These are phyloP conservation scores for Picochlorum costavermella DNA, from an alignment of 139 green algal species.

Conservation along the genomic window DNA sequence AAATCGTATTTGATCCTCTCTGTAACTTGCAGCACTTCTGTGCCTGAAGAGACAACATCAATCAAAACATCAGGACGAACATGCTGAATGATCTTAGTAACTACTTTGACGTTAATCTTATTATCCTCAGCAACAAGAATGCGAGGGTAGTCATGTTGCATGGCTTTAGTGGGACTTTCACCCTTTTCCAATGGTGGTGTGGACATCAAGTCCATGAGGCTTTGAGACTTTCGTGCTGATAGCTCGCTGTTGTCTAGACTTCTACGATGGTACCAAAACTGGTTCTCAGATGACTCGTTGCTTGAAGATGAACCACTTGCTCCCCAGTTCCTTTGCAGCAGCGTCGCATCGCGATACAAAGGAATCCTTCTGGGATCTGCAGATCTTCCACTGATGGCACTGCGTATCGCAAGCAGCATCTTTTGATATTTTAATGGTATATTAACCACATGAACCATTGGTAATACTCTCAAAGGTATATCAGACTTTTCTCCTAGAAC, in stretches of 20 bases:
- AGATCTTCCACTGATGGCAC: too few relatives aligned
- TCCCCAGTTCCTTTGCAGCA: too few relatives aligned
- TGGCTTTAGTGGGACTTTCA: neutral
- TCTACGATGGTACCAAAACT: neutral
- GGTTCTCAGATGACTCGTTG: neutral
- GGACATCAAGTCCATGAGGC: too few relatives aligned
- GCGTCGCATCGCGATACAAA: too few relatives aligned
- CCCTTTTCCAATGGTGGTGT: too few relatives aligned
- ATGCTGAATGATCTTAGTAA: conserved; percentile 39
- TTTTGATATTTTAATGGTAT: conserved; percentile 8
- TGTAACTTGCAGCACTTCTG: conserved; percentile 32
- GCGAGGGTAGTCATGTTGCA: conserved; percentile 17
- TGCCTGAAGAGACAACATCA: conserved; percentile 52
- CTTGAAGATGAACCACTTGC: too few relatives aligned
- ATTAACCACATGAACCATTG: conserved; percentile 22
- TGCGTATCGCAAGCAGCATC: neutral
- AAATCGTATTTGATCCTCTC: conserved; percentile 55
- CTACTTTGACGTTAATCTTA: conserved; percentile 55
- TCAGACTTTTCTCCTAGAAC: conserved; percentile 34
- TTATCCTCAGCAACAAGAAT: conserved; percentile 72
- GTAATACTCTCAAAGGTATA: conserved; percentile 30
- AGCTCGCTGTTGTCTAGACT: neutral
- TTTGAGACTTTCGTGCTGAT: too few relatives aligned
- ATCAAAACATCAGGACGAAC: conserved; percentile 29
- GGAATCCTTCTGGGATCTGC: too few relatives aligned